Percentiles rank a stretch among this genome's conserved stretches.
phyloP scores from a whole-genome alignment of 2,329 filamentous ascomycete species.

The Venturia carpophila region DNA sequence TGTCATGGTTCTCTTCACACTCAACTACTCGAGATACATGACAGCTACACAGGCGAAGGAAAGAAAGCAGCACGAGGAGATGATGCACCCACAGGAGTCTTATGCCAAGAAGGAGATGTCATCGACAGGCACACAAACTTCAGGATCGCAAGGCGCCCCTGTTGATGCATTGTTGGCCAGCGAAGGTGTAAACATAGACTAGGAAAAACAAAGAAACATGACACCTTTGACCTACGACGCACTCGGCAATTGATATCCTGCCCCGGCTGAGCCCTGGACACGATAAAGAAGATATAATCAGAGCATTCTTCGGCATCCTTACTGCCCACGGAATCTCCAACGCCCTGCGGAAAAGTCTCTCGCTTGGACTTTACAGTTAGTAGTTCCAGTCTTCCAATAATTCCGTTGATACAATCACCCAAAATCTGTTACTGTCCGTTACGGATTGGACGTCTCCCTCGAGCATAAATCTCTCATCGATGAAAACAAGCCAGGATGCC shows the following conservation, averaged over 20 bases:
- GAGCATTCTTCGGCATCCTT: background rate
- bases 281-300: background rate
- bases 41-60: slow-evolving; percentile 18
- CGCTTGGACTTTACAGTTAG: background rate
- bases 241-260: background rate
- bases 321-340: background rate
- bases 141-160: slow-evolving; percentile 5
- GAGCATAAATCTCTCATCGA: background rate
- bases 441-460: background rate
- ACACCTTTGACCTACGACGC: background rate
- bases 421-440: background rate
- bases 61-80: slow-evolving; percentile 17
- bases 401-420: background rate
- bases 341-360: background rate
- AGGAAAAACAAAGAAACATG: background rate
- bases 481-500: background rate
- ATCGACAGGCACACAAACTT: slow-evolving; percentile 10
- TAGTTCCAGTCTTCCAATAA: background rate
- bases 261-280: background rate
- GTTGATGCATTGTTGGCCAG: slow-evolving; percentile 15
- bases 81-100: slow-evolving; percentile 6
- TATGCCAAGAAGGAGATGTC: slow-evolving; percentile 1
- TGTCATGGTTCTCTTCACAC: slow-evolving; percentile 35
- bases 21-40: slow-evolving; percentile 20
- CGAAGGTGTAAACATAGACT: slow-evolving; percentile 14